Percentiles rank a stretch among this genome's conserved stretches.
Evolutionary conservation across 805 yeast species (phyloP).

Genomic region (Osmozyma mogii): DNA sequence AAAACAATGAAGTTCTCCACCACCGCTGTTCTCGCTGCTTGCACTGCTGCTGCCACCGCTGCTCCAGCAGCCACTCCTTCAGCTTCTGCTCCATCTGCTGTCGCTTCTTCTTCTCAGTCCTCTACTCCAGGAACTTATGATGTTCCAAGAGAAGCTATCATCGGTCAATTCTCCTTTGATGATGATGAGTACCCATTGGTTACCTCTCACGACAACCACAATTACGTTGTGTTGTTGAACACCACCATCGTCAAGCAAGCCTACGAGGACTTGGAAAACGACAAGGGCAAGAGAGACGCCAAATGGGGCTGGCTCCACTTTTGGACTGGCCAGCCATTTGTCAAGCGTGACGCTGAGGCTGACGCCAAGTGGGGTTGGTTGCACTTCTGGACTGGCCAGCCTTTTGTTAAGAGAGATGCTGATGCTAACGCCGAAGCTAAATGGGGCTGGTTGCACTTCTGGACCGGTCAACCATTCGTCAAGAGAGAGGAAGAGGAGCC

Average conservation of each 20-base stretch:
- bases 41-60: constrained; percentile 8
- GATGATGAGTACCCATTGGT: constrained; percentile 9
- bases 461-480: constrained; percentile 4
- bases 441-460: constrained; percentile 4
- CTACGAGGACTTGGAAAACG: constrained; percentile 4
- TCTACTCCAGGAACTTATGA: constrained; percentile 1
- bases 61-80: constrained; percentile 6
- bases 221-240: constrained; percentile 10
- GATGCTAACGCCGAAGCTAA: constrained; percentile 3
- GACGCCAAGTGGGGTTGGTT: constrained; percentile 4
- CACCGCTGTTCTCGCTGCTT: constrained; percentile 8
- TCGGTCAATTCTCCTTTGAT: constrained; percentile 8
- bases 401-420: constrained; percentile 3
- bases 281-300: no score
- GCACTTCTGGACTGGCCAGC: constrained; percentile 3
- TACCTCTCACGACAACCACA: constrained; percentile 6
- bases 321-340: constrained; percentile 9
- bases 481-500: constrained; percentile 14
- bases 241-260: constrained; percentile 11
- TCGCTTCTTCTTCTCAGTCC: not conserved
- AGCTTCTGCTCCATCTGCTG: constrained; percentile 1
- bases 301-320: constrained; percentile 4
- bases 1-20: constrained; percentile 9
- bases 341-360: constrained; percentile 8
- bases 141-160: constrained; percentile 10